Evolutionary conservation across 371 early-diverging fungal species (phyloP).

Genomic region (Lichtheimia ramosa): DNA sequence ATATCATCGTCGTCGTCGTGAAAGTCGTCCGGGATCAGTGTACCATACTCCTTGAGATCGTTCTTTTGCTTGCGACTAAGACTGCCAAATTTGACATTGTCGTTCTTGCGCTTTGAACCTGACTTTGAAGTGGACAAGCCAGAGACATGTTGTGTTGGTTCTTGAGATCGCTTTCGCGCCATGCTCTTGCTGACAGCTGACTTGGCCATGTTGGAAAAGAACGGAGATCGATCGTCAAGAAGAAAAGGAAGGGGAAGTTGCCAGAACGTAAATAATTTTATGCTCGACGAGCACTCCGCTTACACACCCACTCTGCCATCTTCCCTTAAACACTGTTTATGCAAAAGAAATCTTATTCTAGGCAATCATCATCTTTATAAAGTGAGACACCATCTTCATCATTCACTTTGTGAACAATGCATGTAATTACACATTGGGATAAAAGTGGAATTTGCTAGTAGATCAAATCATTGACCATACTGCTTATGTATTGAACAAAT

Average conservation of each 20-base stretch:
- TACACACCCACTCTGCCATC: too few relatives aligned
- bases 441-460: too few relatives aligned
- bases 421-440: too few relatives aligned
- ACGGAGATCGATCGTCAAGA: background rate
- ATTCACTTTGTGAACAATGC: too few relatives aligned
- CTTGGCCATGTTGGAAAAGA: conserved; percentile 7
- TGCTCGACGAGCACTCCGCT: too few relatives aligned
- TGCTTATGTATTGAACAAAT: too few relatives aligned
- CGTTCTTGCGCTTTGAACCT: conserved; percentile 17
- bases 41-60: conserved; percentile 65
- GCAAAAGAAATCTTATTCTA: too few relatives aligned
- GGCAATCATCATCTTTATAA: too few relatives aligned
- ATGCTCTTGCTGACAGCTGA: conserved; percentile 26
- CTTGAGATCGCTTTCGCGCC: conserved; percentile 9
- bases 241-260: background rate
- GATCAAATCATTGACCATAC: too few relatives aligned
- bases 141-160: conserved; percentile 16
- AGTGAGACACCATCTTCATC: too few relatives aligned
- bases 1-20: conserved; percentile 32
- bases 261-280: background rate
- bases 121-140: conserved; percentile 18
- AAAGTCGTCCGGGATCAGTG: conserved; percentile 59
- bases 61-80: conserved; percentile 47
- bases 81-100: conserved; percentile 35
- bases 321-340: too few relatives aligned